These are phyloP conservation scores for Nitzschia sp. DNA, from an alignment of 108 stramenopile species.

Conservation along the genomic window DNA sequence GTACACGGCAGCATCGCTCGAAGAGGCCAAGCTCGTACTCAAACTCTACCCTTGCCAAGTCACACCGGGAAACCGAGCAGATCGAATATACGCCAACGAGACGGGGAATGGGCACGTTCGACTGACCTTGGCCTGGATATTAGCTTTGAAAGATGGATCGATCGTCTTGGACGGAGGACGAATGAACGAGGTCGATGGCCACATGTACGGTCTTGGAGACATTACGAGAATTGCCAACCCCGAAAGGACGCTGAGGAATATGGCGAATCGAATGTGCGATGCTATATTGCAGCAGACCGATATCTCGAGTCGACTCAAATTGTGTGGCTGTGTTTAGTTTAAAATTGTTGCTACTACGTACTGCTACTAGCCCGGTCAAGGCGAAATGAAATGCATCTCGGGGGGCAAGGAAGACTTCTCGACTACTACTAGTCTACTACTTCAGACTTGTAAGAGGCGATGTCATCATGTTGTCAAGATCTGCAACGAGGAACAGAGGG, in stretches of 20 bases:
- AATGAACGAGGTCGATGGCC: not conserved
- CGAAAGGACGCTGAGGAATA: conserved; percentile 1
- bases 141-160: conserved; percentile 3
- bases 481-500: too few species aligned
- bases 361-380: too few species aligned
- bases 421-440: not conserved
- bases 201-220: conserved; percentile 3
- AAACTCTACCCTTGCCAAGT: conserved; percentile 2
- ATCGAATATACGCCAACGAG: conserved; percentile 6
- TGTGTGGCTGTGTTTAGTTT: not conserved
- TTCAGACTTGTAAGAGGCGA: too few species aligned
- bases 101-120: conserved; percentile 3
- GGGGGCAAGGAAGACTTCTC: not conserved
- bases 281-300: not conserved
- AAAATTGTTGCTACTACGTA: not conserved
- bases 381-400: too few species aligned
- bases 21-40: not conserved
- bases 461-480: too few species aligned
- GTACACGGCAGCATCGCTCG: not conserved
- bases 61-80: not conserved
- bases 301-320: not conserved
- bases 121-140: not conserved
- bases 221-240: not conserved
- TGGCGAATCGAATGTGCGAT: conserved; percentile 8
- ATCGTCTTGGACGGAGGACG: conserved; percentile 13